phyloP scores from a whole-genome alignment of 2,329 filamentous ascomycete genomes.

The Fusarium siculi region DNA sequence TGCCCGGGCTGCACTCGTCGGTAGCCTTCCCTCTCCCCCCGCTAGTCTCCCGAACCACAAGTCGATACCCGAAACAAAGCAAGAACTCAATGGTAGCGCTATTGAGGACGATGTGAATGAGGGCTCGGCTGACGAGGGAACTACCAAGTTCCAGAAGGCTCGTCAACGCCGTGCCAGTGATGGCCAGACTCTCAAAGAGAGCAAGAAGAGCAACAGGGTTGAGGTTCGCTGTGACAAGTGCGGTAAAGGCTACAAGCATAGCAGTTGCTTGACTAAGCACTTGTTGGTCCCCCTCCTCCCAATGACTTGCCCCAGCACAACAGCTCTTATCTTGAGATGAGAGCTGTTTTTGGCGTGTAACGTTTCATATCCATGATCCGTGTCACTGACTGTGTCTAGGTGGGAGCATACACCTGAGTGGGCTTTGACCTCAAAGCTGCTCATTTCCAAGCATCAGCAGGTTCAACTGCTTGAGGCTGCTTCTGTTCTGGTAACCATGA shows the following conservation, averaged over 20 bases:
- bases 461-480: conserved; percentile 97
- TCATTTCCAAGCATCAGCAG: conserved; percentile 99
- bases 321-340: conserved; percentile 42
- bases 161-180: conserved; percentile 79
- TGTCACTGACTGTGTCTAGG: conserved; percentile 62
- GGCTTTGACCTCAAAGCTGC: conserved; percentile 94
- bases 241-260: conserved; percentile 99
- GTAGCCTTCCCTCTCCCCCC: conserved; percentile 71
- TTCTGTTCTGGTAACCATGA: conserved; percentile 96
- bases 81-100: conserved; percentile 66
- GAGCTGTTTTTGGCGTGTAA: conserved; percentile 29
- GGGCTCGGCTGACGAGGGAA: conserved; percentile 65
- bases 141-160: conserved; percentile 59
- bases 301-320: conserved; percentile 50
- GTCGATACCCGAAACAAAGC: conserved; percentile 61
- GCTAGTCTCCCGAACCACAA: conserved; percentile 73
- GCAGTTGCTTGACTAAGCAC: conserved; percentile 99
- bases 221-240: conserved; percentile 97
- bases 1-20: conserved; percentile 62
- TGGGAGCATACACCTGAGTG: conserved; percentile 99
- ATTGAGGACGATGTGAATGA: conserved; percentile 76
- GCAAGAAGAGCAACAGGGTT: conserved; percentile 83
- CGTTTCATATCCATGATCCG: conserved; percentile 30
- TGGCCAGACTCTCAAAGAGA: conserved; percentile 85
- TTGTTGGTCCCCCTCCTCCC: conserved; percentile 86